These are phyloP conservation scores for Angomonas deanei DNA, from an alignment of 208 protist genomes.

Conservation along the genomic window DNA sequence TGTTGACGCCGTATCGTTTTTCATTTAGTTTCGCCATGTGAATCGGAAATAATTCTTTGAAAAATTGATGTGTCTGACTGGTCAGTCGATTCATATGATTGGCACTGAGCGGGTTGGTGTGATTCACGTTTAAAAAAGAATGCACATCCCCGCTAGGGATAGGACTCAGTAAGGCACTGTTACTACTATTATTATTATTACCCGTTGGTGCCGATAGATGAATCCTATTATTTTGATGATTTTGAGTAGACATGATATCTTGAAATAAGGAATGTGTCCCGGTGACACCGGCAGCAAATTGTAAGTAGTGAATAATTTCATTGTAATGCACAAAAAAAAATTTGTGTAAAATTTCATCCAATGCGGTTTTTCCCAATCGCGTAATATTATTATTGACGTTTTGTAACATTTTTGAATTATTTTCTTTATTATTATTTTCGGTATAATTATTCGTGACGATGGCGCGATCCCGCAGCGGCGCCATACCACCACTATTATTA, in stretches of 20 bases:
- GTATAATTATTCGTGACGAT: not conserved
- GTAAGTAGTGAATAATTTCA: too few species aligned
- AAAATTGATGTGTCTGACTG: slow-evolving; percentile 11
- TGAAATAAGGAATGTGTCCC: too few species aligned
- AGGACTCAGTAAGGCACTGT: not conserved
- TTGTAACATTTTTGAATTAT: not conserved
- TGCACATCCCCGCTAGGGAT: not conserved
- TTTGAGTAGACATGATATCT: too few species aligned
- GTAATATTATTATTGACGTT: too few species aligned
- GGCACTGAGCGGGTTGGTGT: not conserved
- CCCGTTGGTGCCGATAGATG: too few species aligned
- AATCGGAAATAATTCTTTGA: slow-evolving; percentile 6
- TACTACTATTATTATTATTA: not conserved
- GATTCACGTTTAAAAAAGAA: not conserved
- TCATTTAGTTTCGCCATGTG: not conserved
- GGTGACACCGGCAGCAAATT: too few species aligned
- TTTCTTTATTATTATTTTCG: not conserved
- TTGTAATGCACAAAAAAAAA: too few species aligned
- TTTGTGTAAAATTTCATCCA: too few species aligned
- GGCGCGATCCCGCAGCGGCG: not conserved
- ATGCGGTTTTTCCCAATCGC: too few species aligned
- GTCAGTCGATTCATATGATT: not conserved
- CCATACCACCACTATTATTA: not conserved
- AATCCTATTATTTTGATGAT: too few species aligned
- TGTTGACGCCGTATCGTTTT: too few species aligned